These are phyloP conservation scores for Curvularia sp. DNA, from an alignment of 2,329 filamentous ascomycete genomes.

Conservation along the genomic window DNA sequence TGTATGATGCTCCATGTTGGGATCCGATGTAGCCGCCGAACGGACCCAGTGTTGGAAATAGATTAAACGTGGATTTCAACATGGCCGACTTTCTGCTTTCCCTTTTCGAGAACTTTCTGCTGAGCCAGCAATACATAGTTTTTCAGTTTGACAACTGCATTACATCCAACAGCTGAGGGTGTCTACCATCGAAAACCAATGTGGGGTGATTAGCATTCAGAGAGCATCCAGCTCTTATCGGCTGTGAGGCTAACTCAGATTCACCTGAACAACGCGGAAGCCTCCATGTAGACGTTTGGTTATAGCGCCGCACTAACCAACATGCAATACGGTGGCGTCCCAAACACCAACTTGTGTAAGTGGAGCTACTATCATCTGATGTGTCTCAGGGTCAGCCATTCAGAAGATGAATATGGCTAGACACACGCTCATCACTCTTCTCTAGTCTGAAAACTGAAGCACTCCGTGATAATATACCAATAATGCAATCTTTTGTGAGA, in stretches of 20 bases:
- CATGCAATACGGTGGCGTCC: slow-evolving; percentile 5
- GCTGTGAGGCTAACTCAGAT: neutral
- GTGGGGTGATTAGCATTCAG: no score
- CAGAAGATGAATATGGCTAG: neutral
- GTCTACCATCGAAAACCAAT: no score
- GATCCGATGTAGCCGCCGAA: no score
- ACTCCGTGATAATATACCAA: slow-evolving; percentile 6
- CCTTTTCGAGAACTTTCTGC: no score
- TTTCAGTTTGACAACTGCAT: no score
- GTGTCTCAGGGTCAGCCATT: slow-evolving; percentile 5
- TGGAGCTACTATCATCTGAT: slow-evolving; percentile 1
- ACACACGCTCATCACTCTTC: neutral
- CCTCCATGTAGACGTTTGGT: neutral
- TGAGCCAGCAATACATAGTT: no score
- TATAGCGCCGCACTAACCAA: neutral
- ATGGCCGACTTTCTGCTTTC: no score
- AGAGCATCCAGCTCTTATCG: no score
- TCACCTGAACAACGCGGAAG: neutral
- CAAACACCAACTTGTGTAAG: neutral
- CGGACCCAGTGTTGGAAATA: no score
- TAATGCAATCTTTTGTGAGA: slow-evolving; percentile 3
- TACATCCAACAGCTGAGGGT: no score
- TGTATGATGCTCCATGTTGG: no score
- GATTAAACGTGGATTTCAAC: no score
- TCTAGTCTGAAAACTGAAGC: neutral